Evolutionary conservation across 2,329 filamentous ascomycete genomes (phyloP).

Genomic region (Sporothrix sp.): DNA sequence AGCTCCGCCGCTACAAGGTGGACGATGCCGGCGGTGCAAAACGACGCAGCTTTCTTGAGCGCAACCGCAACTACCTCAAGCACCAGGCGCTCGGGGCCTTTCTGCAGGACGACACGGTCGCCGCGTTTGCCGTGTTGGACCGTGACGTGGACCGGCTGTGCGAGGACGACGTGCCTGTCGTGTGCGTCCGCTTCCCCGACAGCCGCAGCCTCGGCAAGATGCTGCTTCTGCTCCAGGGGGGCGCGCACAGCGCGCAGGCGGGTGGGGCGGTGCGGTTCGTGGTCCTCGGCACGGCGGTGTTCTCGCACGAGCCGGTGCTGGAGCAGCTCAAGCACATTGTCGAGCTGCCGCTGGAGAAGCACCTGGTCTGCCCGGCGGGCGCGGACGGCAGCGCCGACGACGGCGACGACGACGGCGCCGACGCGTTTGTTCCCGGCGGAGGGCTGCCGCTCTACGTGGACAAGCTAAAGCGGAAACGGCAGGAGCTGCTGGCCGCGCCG

Average conservation of each 20-base stretch:
- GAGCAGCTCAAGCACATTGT: conserved; percentile 45
- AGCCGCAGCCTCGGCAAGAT: conserved; percentile 35
- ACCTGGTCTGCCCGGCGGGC: conserved; percentile 27
- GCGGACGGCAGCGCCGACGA: not conserved
- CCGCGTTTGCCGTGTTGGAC: conserved; percentile 51
- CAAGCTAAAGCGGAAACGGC: not conserved
- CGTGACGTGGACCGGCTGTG: conserved; percentile 39
- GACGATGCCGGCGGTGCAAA: conserved; percentile 16
- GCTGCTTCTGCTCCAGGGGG: conserved; percentile 34
- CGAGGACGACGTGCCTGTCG: conserved; percentile 30
- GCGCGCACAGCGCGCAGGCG: not conserved
- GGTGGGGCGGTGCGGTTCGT: conserved; percentile 38
- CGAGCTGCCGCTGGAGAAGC: conserved; percentile 45
- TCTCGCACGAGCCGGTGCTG: conserved; percentile 60
- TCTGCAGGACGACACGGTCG: conserved; percentile 36
- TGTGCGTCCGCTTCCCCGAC: conserved; percentile 44
- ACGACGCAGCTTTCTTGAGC: conserved; percentile 38
- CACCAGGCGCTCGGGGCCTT: conserved; percentile 55
- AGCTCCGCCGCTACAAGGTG: conserved; percentile 26
- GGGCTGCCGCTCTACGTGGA: not conserved
- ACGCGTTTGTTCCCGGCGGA: not conserved
- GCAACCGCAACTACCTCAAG: conserved; percentile 42
- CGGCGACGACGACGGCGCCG: too few species aligned
- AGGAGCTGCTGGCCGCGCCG: too few species aligned
- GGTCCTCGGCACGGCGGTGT: conserved; percentile 54